phyloP scores from a whole-genome alignment of 2,329 filamentous ascomycete genomes.

The Pyrenochaeta sp. region DNA sequence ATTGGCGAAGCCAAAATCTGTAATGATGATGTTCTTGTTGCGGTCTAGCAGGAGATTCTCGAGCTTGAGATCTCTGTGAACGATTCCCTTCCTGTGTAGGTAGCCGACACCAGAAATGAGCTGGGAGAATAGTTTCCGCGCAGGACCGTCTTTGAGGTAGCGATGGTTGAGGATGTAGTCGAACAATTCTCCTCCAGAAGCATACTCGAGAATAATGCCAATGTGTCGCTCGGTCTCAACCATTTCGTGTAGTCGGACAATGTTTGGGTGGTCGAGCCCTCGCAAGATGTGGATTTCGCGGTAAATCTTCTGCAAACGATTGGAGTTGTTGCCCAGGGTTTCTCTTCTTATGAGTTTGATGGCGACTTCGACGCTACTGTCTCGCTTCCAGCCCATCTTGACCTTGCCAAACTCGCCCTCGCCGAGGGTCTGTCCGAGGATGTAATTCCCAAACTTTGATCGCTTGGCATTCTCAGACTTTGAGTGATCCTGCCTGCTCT shows the following conservation, averaged over 20 bases:
- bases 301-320: slow-evolving; percentile 92
- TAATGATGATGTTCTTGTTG: slow-evolving; percentile 99
- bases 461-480: slow-evolving; percentile 67
- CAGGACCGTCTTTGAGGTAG: slow-evolving; percentile 92
- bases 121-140: slow-evolving; percentile 90
- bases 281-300: slow-evolving; percentile 92
- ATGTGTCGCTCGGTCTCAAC: slow-evolving; percentile 97
- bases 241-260: slow-evolving; percentile 97
- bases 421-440: slow-evolving; percentile 92
- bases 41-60: slow-evolving; percentile 95
- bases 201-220: slow-evolving; percentile 97
- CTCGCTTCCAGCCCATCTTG: slow-evolving; percentile 97
- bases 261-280: slow-evolving; percentile 92
- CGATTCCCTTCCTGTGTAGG: slow-evolving; percentile 97
- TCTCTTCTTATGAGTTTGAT: slow-evolving; percentile 98
- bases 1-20: slow-evolving; percentile 98
- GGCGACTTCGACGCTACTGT: slow-evolving; percentile 89
- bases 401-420: slow-evolving; percentile 99
- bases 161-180: slow-evolving; percentile 98
- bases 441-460: slow-evolving; percentile 93
- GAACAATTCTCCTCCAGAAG: slow-evolving; percentile 95
- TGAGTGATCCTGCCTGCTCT: slow-evolving; percentile 66
- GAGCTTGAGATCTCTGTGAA: slow-evolving; percentile 94
- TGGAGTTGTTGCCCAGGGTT: slow-evolving; percentile 85
- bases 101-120: slow-evolving; percentile 96